Percentiles rank a stretch among this genome's conserved stretches.
Conservation (phyloP, 371 early-diverging fungal genomes). For the Syncephalastrum racemosum region DNA sequence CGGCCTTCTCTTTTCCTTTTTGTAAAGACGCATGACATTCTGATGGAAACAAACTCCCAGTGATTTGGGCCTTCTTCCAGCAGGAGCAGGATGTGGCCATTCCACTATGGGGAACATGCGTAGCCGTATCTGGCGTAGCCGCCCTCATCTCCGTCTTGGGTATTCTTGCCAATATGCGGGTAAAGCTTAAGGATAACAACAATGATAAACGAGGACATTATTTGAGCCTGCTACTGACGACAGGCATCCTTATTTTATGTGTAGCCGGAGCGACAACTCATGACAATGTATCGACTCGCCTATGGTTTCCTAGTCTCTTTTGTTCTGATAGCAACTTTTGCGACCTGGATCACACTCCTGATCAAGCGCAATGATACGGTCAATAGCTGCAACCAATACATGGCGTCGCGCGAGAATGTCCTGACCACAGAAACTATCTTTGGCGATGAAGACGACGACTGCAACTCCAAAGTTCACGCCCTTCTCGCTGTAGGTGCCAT, state of each 20-base stretch:
- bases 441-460: too few species aligned
- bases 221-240: too few species aligned
- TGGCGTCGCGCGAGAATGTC: too few species aligned
- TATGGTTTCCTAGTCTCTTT: too few species aligned
- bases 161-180: background rate
- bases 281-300: too few species aligned
- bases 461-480: too few species aligned
- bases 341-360: slow-evolving; percentile 14
- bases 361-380: slow-evolving; percentile 6
- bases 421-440: too few species aligned
- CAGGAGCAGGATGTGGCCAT: slow-evolving; percentile 4
- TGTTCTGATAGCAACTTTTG: background rate
- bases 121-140: slow-evolving; percentile 15
- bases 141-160: slow-evolving; percentile 6
- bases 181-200: too few species aligned
- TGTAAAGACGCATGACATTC: background rate
- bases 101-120: slow-evolving; percentile 19
- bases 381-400: slow-evolving; percentile 7
- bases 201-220: too few species aligned
- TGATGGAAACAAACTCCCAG: background rate
- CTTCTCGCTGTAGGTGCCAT: too few species aligned
- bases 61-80: slow-evolving; percentile 7
- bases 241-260: too few species aligned
- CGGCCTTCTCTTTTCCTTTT: background rate
- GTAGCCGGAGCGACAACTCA: too few species aligned